Evolutionary conservation across 2,329 filamentous ascomycete genomes (phyloP).

Genomic region (Monosporascus sp.): DNA sequence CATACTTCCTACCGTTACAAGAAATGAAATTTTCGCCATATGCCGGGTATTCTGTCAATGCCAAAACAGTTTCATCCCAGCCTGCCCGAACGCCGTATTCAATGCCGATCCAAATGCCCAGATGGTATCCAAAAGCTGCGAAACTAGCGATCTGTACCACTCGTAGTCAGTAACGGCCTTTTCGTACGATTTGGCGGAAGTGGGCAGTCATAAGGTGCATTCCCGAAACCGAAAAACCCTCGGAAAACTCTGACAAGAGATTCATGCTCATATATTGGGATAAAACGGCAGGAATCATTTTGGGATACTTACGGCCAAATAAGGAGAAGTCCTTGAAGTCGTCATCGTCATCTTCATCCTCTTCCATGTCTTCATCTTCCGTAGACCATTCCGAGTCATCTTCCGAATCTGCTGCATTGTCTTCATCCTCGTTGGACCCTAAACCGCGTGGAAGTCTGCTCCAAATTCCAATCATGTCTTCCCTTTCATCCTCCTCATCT

Average conservation of each 20-base stretch:
- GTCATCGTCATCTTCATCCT: slow-evolving; percentile 40
- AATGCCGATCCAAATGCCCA: slow-evolving; percentile 2
- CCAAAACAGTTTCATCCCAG: neutral
- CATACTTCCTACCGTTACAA: neutral
- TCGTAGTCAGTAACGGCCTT: neutral
- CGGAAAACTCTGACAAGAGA: no score
- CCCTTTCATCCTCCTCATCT: slow-evolving; percentile 41
- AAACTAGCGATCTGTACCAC: neutral
- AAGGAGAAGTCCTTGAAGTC: slow-evolving; percentile 37
- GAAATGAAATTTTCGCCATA: neutral
- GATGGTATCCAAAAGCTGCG: neutral
- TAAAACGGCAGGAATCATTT: neutral
- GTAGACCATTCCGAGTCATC: slow-evolving; percentile 23
- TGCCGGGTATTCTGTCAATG: neutral
- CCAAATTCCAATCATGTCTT: slow-evolving; percentile 56
- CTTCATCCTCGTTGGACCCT: slow-evolving; percentile 28
- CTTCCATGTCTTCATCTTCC: slow-evolving; percentile 40
- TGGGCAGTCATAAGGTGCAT: no score
- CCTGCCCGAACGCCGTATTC: neutral
- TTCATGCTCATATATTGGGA: no score
- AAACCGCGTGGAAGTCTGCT: slow-evolving; percentile 37
- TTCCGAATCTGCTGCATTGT: slow-evolving; percentile 14
- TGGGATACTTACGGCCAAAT: slow-evolving; percentile 25
- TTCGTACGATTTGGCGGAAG: neutral
- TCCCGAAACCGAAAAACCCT: no score